Evolutionary conservation across 768 basidiomycete genomes (phyloP).

Genomic region (Podaxis carcinomalis): DNA sequence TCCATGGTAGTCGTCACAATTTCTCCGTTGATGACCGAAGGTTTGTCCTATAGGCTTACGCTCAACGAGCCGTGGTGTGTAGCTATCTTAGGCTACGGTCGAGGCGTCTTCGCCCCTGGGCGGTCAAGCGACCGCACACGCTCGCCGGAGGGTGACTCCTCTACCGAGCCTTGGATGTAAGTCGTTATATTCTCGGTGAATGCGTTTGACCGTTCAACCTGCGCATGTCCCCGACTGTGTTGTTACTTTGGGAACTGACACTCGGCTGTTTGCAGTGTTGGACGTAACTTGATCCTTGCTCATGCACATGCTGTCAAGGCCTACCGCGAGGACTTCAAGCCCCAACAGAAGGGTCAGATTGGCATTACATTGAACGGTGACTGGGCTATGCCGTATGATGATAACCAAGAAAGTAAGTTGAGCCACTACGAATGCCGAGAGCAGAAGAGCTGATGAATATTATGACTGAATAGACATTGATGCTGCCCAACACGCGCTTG

Average conservation of each 20-base stretch:
- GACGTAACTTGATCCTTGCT: slow-evolving; percentile 61
- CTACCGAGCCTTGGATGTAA: slow-evolving; percentile 68
- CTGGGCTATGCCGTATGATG: slow-evolving; percentile 72
- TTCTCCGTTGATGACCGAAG: slow-evolving; percentile 18
- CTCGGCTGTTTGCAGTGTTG: slow-evolving; percentile 43
- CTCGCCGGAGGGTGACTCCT: slow-evolving; percentile 57
- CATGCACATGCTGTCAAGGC: slow-evolving; percentile 65
- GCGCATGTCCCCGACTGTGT: background rate
- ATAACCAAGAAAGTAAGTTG: slow-evolving; percentile 59
- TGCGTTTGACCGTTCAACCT: slow-evolving; percentile 14
- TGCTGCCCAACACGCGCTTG: slow-evolving; percentile 69
- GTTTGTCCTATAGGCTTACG: slow-evolving; percentile 45
- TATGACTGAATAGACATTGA: slow-evolving; percentile 44
- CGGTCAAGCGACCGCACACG: slow-evolving; percentile 60
- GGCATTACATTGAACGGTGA: slow-evolving; percentile 81
- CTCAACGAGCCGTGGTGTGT: slow-evolving; percentile 78
- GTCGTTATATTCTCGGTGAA: slow-evolving; percentile 19
- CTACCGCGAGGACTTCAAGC: slow-evolving; percentile 65
- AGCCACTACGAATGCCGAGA: background rate
- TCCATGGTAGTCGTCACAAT: slow-evolving; percentile 4
- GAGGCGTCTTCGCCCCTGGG: slow-evolving; percentile 69
- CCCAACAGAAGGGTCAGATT: slow-evolving; percentile 58
- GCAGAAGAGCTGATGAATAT: background rate
- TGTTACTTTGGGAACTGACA: slow-evolving; percentile 5
- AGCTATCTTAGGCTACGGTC: slow-evolving; percentile 65